Conservation (phyloP, 768 basidiomycete species). For the Suillus discolor region DNA sequence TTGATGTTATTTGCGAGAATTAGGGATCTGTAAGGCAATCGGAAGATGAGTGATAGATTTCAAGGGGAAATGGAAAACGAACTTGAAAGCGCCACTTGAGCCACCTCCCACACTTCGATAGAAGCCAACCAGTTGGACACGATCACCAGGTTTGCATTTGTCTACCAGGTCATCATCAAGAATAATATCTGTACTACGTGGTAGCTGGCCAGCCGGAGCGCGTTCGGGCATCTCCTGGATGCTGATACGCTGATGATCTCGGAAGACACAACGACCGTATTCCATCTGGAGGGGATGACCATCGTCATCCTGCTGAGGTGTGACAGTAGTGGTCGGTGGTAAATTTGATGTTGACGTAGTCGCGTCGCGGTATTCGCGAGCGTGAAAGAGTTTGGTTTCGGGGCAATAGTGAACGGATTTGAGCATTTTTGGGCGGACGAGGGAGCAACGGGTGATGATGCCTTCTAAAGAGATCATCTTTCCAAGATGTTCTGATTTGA, state of each 20-base stretch:
- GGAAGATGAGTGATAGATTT: slow-evolving; percentile 17
- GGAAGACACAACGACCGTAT: slow-evolving; percentile 88
- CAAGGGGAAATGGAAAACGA: slow-evolving; percentile 16
- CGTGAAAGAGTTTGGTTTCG: slow-evolving; percentile 81
- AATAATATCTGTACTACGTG: slow-evolving; percentile 94
- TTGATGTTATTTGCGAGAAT: slow-evolving; percentile 96
- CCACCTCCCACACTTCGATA: slow-evolving; percentile 95
- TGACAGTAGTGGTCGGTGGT: slow-evolving; percentile 83
- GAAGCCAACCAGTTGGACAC: slow-evolving; percentile 94
- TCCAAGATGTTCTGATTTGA: slow-evolving; percentile 85
- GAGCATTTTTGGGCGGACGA: slow-evolving; percentile 98
- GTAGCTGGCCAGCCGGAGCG: slow-evolving; percentile 95
- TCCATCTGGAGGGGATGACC: slow-evolving; percentile 88
- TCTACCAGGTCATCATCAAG: slow-evolving; percentile 97
- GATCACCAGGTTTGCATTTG: slow-evolving; percentile 96
- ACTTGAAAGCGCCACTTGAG: slow-evolving; percentile 93
- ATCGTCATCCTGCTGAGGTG: slow-evolving; percentile 91
- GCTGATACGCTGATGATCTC: slow-evolving; percentile 95
- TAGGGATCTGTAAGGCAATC: slow-evolving; percentile 63
- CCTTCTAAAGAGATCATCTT: slow-evolving; percentile 98
- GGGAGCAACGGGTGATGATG: slow-evolving; percentile 96
- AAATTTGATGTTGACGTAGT: slow-evolving; percentile 84
- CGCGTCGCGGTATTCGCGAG: slow-evolving; percentile 90
- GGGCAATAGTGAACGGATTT: slow-evolving; percentile 95
- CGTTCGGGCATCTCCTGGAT: slow-evolving; percentile 99